Base-by-base conservation (phyloP, 495 filamentous ascomycete genomes). In the Trichoderma parareesei region DNA sequence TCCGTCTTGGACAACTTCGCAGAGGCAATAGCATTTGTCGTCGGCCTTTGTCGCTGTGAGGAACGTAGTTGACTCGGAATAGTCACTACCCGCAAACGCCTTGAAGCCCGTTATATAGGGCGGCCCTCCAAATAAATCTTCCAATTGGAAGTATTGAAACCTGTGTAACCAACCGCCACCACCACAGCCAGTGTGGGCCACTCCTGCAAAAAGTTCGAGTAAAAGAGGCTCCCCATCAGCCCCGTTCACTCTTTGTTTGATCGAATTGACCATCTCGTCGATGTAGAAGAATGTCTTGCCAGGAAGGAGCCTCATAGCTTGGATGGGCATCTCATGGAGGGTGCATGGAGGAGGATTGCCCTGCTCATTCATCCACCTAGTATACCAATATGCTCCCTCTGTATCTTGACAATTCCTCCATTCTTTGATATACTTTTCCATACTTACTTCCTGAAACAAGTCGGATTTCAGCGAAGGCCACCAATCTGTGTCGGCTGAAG, bases 181-280 rank as follows among this genome's bases (percentile, higher is more conserved):
- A 7, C 18, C 61, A 27, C 41, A 40, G 27, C 40, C 41, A 8
- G 43, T 44, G 20, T 63, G 20, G 20, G 37, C 33, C 13, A 63
- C 61, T 35, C 61, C n/a, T 8, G 61, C 61, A 46, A 63, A 63
- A 1, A 63, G 33, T n/a, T 63, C 61, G 49, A 48, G 49, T 5
- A 37, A 27, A 2, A 27, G 27, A 2, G 27, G 27, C 27, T 27
- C 27, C 27, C 2, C 2, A 2, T 27, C 27, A 27, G 27, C 2
- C 27, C 27, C 27, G 27, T 27, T 27, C 27, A 27, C 27, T 27
- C 27, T 27, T 27, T 27, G 27, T 27, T 27, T 0, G 27, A 27
- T 27, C 27, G 27, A 27, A 2, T 41, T 13, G 9, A 61, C 18
- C 60, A 61, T 61, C 41, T 61, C 60, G 18, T 33, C 33, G 35